Conservation (phyloP, 306 rosid species). For the Pyrus communis region DNA sequence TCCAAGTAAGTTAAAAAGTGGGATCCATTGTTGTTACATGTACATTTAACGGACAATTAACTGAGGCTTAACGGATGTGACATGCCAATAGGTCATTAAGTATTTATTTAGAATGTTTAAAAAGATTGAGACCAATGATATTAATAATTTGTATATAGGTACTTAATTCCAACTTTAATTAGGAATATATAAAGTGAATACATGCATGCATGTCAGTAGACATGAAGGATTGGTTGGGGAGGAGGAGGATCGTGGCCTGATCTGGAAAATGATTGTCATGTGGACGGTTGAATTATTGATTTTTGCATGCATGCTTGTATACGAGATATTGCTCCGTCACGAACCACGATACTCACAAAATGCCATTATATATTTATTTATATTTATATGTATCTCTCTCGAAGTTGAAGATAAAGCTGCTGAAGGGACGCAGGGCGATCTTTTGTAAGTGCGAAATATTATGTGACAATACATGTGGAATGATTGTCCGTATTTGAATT, state of each 20-base stretch:
- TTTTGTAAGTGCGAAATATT: neutral
- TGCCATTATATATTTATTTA: neutral
- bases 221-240: neutral
- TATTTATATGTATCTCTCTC: neutral
- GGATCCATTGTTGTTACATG: no score
- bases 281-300: neutral
- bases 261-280: neutral
- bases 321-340: neutral
- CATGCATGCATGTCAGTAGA: neutral
- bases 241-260: neutral
- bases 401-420: neutral
- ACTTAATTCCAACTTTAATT: neutral
- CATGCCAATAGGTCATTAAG: no score
- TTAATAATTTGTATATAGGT: no score
- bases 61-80: no score
- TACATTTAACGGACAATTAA: no score
- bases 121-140: no score
- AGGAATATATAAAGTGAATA: neutral
- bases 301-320: neutral
- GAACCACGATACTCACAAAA: neutral
- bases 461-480: slow-evolving; percentile 1
- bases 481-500: neutral
- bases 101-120: no score
- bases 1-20: no score
- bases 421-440: neutral